Conservation (phyloP, 202 grass and related monocot genomes). For the Bolboschoenoplectus hybrid region DNA sequence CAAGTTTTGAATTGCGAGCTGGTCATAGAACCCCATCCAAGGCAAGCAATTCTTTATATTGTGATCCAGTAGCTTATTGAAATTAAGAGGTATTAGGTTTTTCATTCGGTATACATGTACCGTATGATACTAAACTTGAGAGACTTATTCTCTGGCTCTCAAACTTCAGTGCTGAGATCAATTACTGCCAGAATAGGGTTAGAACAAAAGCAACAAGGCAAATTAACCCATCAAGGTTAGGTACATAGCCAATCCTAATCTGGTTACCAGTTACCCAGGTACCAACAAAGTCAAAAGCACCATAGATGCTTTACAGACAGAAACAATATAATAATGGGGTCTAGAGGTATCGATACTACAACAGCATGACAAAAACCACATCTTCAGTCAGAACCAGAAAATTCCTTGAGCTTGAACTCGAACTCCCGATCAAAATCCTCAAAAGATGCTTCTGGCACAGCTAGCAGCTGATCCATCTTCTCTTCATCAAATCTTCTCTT, state of each 20-base stretch:
- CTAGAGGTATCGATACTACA: background rate
- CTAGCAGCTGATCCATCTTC: conserved; percentile 16
- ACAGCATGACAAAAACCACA: conserved; percentile 8
- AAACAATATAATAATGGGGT: background rate
- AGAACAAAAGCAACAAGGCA: conserved; percentile 1
- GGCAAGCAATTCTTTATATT: background rate
- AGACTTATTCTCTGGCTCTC: background rate
- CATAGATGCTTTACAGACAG: conserved; percentile 6
- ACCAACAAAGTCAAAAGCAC: background rate
- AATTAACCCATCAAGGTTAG: background rate
- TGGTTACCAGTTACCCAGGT: background rate
- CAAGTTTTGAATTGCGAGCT: background rate
- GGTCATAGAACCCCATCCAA: background rate
- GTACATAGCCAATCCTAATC: background rate
- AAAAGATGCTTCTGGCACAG: background rate
- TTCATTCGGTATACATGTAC: background rate
- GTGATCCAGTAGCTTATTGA: background rate
- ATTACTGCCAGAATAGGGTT: background rate
- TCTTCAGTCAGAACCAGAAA: conserved; percentile 2
- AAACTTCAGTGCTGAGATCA: background rate
- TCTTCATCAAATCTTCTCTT: background rate
- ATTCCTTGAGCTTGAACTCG: conserved; percentile 27
- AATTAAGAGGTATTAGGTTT: background rate
- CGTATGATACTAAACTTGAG: background rate
- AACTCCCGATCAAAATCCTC: conserved; percentile 13